phyloP scores from a whole-genome alignment of 371 early-diverging fungal genomes.

The Mortierella sp. region DNA sequence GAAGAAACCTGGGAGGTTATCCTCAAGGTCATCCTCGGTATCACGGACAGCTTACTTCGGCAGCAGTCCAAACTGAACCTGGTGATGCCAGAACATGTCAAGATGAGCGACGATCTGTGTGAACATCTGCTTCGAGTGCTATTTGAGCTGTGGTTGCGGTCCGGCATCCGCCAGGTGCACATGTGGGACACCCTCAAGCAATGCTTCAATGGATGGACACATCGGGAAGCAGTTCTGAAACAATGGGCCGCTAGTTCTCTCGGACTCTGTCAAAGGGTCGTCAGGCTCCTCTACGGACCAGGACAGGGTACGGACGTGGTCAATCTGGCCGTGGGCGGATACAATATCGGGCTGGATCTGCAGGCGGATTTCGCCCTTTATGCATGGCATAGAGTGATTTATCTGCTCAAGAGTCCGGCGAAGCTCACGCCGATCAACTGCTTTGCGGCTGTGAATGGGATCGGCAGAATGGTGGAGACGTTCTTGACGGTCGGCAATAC shows the following conservation, averaged over 20 bases:
- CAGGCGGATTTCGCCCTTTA: conserved; percentile 72
- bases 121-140: conserved; percentile 77
- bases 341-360: conserved; percentile 73
- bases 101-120: conserved; percentile 83
- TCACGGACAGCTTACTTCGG: conserved; percentile 75
- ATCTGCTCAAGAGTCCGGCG: conserved; percentile 75
- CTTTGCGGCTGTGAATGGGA: conserved; percentile 72
- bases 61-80: conserved; percentile 54
- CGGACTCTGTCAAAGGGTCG: conserved; percentile 70
- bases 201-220: conserved; percentile 78
- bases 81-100: conserved; percentile 54
- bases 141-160: conserved; percentile 82
- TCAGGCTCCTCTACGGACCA: conserved; percentile 72
- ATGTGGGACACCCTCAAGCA: conserved; percentile 81
- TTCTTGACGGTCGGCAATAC: conserved; percentile 61
- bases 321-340: conserved; percentile 63
- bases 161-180: conserved; percentile 68
- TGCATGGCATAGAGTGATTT: conserved; percentile 79
- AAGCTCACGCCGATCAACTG: conserved; percentile 72
- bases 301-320: conserved; percentile 67
- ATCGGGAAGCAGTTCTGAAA: conserved; percentile 72
- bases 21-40: conserved; percentile 79
- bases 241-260: conserved; percentile 77
- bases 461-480: conserved; percentile 71
- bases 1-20: conserved; percentile 82